Conservation (phyloP, 1,284 basidiomycete species). For the Heterobasidion parviporum region DNA sequence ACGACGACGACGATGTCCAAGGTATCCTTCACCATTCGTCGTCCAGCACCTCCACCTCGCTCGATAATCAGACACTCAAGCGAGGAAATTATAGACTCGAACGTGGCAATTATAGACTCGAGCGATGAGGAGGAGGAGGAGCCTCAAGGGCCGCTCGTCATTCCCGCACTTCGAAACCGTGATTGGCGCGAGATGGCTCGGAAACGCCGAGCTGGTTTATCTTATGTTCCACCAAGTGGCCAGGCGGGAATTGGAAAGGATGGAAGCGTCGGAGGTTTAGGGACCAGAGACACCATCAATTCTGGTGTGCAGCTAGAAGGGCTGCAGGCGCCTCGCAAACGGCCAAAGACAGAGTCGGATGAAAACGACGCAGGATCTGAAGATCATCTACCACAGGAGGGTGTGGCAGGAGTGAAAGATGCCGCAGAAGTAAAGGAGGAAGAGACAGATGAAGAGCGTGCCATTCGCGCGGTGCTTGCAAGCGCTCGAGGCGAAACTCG, state of each 20-base stretch:
- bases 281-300: conserved; percentile 62
- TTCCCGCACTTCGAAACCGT: conserved; percentile 74
- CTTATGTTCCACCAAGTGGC: conserved; percentile 63
- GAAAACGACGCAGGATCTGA: conserved; percentile 8
- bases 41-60: conserved; percentile 43
- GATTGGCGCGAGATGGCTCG: conserved; percentile 82
- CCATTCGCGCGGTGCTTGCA: conserved; percentile 66
- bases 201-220: conserved; percentile 38
- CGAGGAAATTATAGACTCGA: too few species aligned
- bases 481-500: conserved; percentile 29
- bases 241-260: conserved; percentile 58
- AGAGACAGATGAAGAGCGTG: conserved; percentile 63
- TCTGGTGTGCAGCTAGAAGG: conserved; percentile 59
- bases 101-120: conserved; percentile 20
- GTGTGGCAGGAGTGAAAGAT: conserved; percentile 26
- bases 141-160: conserved; percentile 65
- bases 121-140: conserved; percentile 43
- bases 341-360: conserved; percentile 26
- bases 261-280: conserved; percentile 74
- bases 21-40: conserved; percentile 68
- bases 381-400: conserved; percentile 14
- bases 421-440: conserved; percentile 25
- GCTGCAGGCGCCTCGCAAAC: conserved; percentile 33
- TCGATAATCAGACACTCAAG: too few species aligned
- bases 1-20: background rate